A percentile compares a stretch with the other conserved stretches of the same genome.
phyloP scores from a whole-genome alignment of 345 rosid genomes.

The Toxicodendron radicans region DNA sequence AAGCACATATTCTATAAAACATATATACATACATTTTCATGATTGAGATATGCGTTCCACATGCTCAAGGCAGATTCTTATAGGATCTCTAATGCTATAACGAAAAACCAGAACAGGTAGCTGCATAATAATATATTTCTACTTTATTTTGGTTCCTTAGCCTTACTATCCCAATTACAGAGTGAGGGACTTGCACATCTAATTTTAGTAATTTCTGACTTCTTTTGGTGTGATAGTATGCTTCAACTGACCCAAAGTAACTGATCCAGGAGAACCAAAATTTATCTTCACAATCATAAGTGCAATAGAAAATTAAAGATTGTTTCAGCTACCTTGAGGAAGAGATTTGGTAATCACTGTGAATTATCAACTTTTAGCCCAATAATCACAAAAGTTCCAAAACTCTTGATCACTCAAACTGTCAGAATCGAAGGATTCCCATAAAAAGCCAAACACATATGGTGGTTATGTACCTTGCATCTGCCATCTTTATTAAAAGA shows the following conservation, averaged over 20 bases:
- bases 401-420: not conserved
- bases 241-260: not conserved
- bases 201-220: not conserved
- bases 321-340: not conserved
- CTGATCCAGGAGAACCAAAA: not conserved
- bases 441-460: not conserved
- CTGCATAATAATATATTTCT: not conserved
- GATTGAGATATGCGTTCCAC: not conserved
- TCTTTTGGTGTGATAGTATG: not conserved
- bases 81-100: not conserved
- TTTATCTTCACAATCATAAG: not conserved
- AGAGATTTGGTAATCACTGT: not conserved
- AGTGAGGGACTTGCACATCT: not conserved
- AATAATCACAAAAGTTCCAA: not conserved
- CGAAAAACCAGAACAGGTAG: not conserved
- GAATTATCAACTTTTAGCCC: not conserved
- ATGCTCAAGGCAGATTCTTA: not conserved
- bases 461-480: constrained; percentile 30
- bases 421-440: not conserved
- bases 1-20: not conserved
- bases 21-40: not conserved
- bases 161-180: not conserved
- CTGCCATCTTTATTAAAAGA: constrained; percentile 24
- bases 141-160: no score
- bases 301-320: not conserved